These are phyloP conservation scores for Pleurotus pulmonarius DNA, from an alignment of 768 basidiomycete species.

Conservation along the genomic window DNA sequence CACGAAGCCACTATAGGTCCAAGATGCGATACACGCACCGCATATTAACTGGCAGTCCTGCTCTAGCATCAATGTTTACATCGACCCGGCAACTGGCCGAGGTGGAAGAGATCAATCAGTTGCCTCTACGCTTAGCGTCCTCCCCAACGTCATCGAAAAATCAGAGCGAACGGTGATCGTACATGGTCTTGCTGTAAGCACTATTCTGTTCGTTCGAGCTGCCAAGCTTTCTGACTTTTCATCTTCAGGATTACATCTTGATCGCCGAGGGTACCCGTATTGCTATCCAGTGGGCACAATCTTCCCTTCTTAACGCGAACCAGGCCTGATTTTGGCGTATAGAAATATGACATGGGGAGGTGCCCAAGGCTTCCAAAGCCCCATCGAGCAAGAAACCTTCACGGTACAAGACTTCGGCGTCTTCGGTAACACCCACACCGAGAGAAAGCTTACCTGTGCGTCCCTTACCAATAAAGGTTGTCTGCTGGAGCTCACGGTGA, in stretches of 20 bases:
- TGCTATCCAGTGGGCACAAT: slow-evolving; percentile 40
- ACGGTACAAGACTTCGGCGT: slow-evolving; percentile 61
- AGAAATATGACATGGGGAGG: slow-evolving; percentile 55
- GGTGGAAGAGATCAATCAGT: slow-evolving; percentile 48
- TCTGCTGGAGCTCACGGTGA: neutral
- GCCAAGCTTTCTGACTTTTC: slow-evolving; percentile 13
- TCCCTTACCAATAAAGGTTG: neutral
- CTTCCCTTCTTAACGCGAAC: neutral
- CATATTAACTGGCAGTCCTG: slow-evolving; percentile 57
- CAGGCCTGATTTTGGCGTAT: neutral
- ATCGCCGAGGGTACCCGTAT: slow-evolving; percentile 48
- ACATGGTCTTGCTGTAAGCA: slow-evolving; percentile 59
- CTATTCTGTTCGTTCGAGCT: slow-evolving; percentile 30
- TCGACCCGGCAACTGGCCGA: slow-evolving; percentile 33
- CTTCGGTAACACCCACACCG: slow-evolving; percentile 55
- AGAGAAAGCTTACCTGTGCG: slow-evolving; percentile 64
- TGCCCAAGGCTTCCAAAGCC: slow-evolving; percentile 63
- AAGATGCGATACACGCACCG: slow-evolving; percentile 62
- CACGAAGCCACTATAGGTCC: slow-evolving; percentile 23
- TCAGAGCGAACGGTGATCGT: slow-evolving; percentile 59
- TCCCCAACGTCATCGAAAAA: slow-evolving; percentile 71
- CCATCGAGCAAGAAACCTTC: slow-evolving; percentile 57
- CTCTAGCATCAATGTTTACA: slow-evolving; percentile 48
- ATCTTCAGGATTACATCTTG: slow-evolving; percentile 34
- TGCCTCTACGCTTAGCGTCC: slow-evolving; percentile 56